Conservation (phyloP, 192 early-diverging fungal species). For the Rhizophagus prolifer region DNA sequence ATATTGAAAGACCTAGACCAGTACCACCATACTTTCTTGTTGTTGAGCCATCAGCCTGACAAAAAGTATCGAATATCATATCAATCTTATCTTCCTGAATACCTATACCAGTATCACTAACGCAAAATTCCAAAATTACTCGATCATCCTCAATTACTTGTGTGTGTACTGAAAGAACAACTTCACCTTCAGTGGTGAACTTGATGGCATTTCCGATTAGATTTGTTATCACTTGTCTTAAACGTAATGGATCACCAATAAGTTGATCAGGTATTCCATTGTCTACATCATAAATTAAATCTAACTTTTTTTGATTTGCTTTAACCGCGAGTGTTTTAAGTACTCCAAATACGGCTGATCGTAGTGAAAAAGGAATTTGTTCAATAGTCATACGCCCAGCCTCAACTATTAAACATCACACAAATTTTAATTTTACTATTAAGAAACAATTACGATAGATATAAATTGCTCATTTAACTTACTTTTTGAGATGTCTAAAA, state of each 20-base stretch:
- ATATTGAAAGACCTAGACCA: constrained; percentile 83
- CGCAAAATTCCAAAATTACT: constrained; percentile 64
- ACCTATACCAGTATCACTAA: constrained; percentile 83
- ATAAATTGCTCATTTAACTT: constrained; percentile 11
- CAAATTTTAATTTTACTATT: not conserved
- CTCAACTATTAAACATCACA: constrained; percentile 52
- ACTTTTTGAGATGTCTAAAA: constrained; percentile 81
- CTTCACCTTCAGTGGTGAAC: constrained; percentile 76
- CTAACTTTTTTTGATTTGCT: constrained; percentile 72
- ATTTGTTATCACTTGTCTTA: constrained; percentile 81
- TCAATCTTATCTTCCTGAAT: constrained; percentile 75
- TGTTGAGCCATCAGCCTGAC: constrained; percentile 80
- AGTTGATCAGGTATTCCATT: constrained; percentile 67
- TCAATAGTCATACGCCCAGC: constrained; percentile 82
- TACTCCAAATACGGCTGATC: constrained; percentile 61
- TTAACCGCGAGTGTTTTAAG: constrained; percentile 73
- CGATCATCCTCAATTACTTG: constrained; percentile 36
- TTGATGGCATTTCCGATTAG: constrained; percentile 84
- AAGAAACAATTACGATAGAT: not conserved
- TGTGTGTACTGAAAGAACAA: constrained; percentile 57
- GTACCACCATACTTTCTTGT: constrained; percentile 86
- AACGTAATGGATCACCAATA: constrained; percentile 71
- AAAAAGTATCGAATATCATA: constrained; percentile 79
- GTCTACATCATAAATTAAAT: constrained; percentile 67
- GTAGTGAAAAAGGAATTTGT: constrained; percentile 64